A percentile compares a stretch with the other conserved stretches of the same genome.
Evolutionary conservation across 2,329 filamentous ascomycete species (phyloP).

Genomic region (Fusarium torulosum): DNA sequence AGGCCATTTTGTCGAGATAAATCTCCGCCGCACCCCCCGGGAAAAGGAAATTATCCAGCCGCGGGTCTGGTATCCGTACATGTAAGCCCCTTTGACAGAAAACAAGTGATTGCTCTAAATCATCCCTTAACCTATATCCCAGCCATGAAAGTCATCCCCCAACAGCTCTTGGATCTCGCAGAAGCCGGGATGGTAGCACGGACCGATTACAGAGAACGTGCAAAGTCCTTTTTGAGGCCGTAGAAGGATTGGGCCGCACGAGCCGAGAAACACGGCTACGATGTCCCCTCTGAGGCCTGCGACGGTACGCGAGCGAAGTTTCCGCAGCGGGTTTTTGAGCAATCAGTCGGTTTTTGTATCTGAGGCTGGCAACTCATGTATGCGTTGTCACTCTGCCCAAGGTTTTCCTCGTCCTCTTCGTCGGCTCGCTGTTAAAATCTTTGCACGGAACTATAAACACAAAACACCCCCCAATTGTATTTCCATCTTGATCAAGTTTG

Average conservation of each 20-base stretch:
- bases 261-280: neutral
- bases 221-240: neutral
- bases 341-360: neutral
- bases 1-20: no score
- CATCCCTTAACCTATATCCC: neutral
- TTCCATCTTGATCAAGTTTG: no score
- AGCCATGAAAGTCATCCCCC: neutral
- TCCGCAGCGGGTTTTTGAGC: neutral
- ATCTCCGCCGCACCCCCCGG: no score
- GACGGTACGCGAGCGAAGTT: neutral
- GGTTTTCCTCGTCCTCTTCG: fast-evolving
- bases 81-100: no score
- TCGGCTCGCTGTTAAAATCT: no score
- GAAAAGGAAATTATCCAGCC: neutral
- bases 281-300: neutral
- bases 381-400: neutral
- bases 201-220: neutral
- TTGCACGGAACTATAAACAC: no score
- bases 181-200: neutral
- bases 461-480: no score
- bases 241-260: neutral
- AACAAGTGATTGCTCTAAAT: no score
- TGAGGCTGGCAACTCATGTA: neutral
- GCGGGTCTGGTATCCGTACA: neutral
- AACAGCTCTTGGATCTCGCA: neutral